phyloP scores from a whole-genome alignment of 805 yeast species.

The Teunomyces atbi region DNA sequence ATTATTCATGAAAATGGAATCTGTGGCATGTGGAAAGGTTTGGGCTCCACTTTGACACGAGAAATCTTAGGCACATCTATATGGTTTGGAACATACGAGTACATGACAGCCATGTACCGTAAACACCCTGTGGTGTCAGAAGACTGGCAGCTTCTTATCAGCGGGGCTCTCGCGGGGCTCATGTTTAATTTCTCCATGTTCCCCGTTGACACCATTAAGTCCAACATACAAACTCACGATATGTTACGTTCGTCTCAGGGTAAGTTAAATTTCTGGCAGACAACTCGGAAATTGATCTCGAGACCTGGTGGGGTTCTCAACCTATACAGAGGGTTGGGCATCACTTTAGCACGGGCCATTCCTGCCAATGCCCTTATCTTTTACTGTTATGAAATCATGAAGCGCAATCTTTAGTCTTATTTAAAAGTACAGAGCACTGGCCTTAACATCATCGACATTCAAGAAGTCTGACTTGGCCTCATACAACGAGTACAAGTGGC shows the following conservation, averaged over 20 bases:
- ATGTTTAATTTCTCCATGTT: slow-evolving; percentile 75
- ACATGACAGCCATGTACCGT: slow-evolving; percentile 11
- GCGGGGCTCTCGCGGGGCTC: slow-evolving; percentile 88
- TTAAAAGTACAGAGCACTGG: slow-evolving; percentile 23
- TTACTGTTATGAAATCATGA: slow-evolving; percentile 68
- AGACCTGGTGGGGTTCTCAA: slow-evolving; percentile 61
- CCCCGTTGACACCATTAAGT: slow-evolving; percentile 90
- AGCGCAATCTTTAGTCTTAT: slow-evolving; percentile 24
- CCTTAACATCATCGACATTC: slow-evolving; percentile 59
- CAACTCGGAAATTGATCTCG: slow-evolving; percentile 4
- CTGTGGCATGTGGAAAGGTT: slow-evolving; percentile 83
- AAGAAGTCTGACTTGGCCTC: slow-evolving; percentile 53
- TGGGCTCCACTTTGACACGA: slow-evolving; percentile 72
- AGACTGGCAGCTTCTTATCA: slow-evolving; percentile 56
- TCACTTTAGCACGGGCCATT: slow-evolving; percentile 75
- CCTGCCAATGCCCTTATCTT: slow-evolving; percentile 92
- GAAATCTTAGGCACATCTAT: slow-evolving; percentile 90
- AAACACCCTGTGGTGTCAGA: slow-evolving; percentile 12
- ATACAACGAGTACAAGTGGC: slow-evolving; percentile 50
- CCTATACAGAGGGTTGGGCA: slow-evolving; percentile 81
- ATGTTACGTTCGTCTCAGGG: slow-evolving; percentile 16
- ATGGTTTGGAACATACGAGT: slow-evolving; percentile 91
- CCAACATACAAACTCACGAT: slow-evolving; percentile 71
- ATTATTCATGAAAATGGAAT: slow-evolving; percentile 56
- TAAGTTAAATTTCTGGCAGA: background rate